Evolutionary conservation across 805 yeast genomes (phyloP), one percentile per base, ranked within the genome.

Genomic region (Grigorovia jiainica): DNA sequence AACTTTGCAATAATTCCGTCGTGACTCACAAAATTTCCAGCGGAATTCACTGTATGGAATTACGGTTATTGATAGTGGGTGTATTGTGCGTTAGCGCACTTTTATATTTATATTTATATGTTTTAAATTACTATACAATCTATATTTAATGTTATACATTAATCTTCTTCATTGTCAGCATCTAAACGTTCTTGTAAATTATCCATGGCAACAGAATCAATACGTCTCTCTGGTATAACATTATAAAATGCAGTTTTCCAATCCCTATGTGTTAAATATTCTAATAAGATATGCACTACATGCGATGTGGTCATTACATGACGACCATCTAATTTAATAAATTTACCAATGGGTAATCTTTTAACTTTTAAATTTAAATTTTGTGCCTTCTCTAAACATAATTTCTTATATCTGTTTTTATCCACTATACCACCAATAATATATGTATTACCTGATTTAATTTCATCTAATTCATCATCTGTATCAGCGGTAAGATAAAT

Each of bases 381-480:
- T 49, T 78, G 72, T 1, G 97, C 97, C 60, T 89, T 92, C 48
- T 82, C 72, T 38, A 76, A 70, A 60, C 98, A 90, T 27, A 90
- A 62, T 47, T 71, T 69, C 61, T 86, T 85, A 65, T 87, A 81
- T 52, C 97, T 74, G 45, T 94, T 94, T 60, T 90, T 90, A 60
- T 90, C 98, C 3, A 90, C 97, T 43, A 90, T 90, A 0, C 97
- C 98, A 8, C 98, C 98, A 39, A 90, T 78, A 34, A 90, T 76
- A 52, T 90, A 90, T 0, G 94, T 84, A 57, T 71, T 68, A 3
- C 81, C 84, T 5, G 78, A 75, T 46, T 80, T 78, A 41, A 90
- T 66, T 20, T 68, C 74, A 9, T 72, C 76, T 29, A 92, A 53
- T 18, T 69, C 75, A 7, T 81, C 82, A 7, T 79, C 83, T 0